Conservation (phyloP, 2,329 filamentous ascomycete species). For the Aspergillus candidus region DNA sequence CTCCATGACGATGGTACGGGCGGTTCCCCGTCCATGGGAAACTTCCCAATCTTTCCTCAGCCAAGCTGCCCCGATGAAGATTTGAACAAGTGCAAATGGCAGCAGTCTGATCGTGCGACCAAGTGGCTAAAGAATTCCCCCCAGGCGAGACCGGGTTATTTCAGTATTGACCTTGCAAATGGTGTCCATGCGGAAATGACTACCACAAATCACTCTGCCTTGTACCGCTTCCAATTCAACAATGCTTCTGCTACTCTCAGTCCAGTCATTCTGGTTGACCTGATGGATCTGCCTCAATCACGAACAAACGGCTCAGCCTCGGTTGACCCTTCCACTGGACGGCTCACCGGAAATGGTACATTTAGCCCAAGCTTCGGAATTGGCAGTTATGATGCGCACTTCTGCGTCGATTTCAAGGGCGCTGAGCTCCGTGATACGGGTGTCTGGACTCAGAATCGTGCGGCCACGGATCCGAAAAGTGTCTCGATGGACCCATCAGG, state of each 20-base stretch:
- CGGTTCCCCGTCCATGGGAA: constrained; percentile 53
- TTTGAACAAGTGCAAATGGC: constrained; percentile 57
- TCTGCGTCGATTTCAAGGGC: constrained; percentile 63
- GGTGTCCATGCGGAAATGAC: constrained; percentile 62
- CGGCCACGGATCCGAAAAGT: constrained; percentile 44
- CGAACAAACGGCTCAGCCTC: constrained; percentile 53
- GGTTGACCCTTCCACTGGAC: constrained; percentile 52
- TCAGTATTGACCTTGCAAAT: constrained; percentile 54
- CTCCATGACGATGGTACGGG: constrained; percentile 52
- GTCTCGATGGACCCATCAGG: constrained; percentile 45
- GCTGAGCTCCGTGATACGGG: constrained; percentile 55
- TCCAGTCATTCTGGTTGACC: constrained; percentile 60
- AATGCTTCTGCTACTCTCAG: constrained; percentile 35
- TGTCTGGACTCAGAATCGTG: constrained; percentile 55
- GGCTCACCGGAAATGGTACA: constrained; percentile 55
- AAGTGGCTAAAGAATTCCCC: constrained; percentile 48
- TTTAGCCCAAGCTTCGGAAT: constrained; percentile 62
- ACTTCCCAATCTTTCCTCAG: constrained; percentile 67
- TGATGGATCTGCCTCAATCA: constrained; percentile 58
- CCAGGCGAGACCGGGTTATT: constrained; percentile 58
- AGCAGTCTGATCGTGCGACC: constrained; percentile 46
- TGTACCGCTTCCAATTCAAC: too few relatives aligned
- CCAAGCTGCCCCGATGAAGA: constrained; percentile 55
- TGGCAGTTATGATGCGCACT: constrained; percentile 55
- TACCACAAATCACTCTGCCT: constrained; percentile 55